phyloP scores from a whole-genome alignment of 108 stramenopile genomes.

The Discostella stelligeroides region DNA sequence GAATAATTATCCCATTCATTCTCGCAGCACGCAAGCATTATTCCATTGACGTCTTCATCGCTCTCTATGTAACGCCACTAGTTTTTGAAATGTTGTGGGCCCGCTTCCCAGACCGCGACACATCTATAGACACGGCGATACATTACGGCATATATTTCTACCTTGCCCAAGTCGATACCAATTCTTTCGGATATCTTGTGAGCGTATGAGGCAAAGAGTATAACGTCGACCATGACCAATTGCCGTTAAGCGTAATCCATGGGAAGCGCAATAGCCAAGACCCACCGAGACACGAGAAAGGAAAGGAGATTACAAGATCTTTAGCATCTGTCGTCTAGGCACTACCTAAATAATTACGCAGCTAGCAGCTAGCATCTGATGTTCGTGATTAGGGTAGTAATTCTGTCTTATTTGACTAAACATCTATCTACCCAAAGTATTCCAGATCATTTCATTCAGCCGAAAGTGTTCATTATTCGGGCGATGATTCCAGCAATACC shows the following conservation, averaged over 20 bases:
- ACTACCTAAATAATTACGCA: no score
- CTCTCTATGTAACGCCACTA: constrained; percentile 38
- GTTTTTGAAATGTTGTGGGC: constrained; percentile 38
- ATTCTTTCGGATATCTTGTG: constrained; percentile 22
- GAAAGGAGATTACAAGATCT: neutral
- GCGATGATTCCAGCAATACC: constrained; percentile 82
- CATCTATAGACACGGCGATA: constrained; percentile 12
- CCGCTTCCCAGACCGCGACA: constrained; percentile 26
- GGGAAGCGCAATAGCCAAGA: neutral
- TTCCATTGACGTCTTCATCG: constrained; percentile 41
- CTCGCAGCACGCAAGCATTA: constrained; percentile 42
- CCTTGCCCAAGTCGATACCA: neutral
- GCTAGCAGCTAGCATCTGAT: no score
- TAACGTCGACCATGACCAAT: constrained; percentile 17
- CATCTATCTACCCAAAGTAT: neutral
- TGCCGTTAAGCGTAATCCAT: constrained; percentile 11
- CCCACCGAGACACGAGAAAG: neutral
- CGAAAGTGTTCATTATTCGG: constrained; percentile 69
- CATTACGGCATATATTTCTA: constrained; percentile 38
- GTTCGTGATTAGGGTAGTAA: neutral
- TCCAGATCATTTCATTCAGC: neutral
- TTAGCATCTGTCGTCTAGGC: neutral
- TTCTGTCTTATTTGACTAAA: neutral
- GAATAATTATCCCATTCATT: constrained; percentile 38
- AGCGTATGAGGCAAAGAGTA: constrained; percentile 22